phyloP scores from a whole-genome alignment of 306 rosid genomes.

The Rosa persica region DNA sequence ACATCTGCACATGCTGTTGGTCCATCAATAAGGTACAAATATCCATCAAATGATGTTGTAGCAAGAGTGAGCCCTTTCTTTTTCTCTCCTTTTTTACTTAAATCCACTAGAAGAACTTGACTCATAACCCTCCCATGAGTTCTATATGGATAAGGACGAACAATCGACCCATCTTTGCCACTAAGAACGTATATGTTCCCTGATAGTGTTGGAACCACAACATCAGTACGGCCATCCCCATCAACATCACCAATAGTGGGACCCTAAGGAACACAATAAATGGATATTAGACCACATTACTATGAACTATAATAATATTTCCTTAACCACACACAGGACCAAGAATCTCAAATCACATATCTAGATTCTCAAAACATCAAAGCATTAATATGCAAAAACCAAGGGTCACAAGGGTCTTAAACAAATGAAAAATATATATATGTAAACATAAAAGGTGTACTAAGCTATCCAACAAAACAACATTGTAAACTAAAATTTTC shows the following conservation, averaged over 20 bases:
- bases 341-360: neutral
- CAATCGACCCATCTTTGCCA: conserved; percentile 86
- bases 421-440: neutral
- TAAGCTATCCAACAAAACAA: neutral
- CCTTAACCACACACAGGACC: neutral
- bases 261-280: conserved; percentile 50
- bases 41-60: conserved; percentile 94
- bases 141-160: conserved; percentile 80
- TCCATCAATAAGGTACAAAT: conserved; percentile 92
- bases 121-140: conserved; percentile 97
- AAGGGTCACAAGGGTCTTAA: neutral
- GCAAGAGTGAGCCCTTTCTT: conserved; percentile 85
- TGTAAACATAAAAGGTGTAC: neutral
- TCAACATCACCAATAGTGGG: conserved; percentile 91
- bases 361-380: conserved; percentile 9
- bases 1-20: conserved; percentile 94
- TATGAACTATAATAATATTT: neutral
- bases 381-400: neutral
- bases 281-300: conserved; percentile 3
- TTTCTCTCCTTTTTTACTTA: conserved; percentile 72
- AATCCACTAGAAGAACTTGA: conserved; percentile 89
- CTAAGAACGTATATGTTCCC: conserved; percentile 93
- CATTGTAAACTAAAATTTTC: neutral
- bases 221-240: conserved; percentile 95
- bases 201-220: conserved; percentile 86